Evolutionary conservation across 768 basidiomycete genomes (phyloP).

Genomic region (Nevesoporus exiguus): DNA sequence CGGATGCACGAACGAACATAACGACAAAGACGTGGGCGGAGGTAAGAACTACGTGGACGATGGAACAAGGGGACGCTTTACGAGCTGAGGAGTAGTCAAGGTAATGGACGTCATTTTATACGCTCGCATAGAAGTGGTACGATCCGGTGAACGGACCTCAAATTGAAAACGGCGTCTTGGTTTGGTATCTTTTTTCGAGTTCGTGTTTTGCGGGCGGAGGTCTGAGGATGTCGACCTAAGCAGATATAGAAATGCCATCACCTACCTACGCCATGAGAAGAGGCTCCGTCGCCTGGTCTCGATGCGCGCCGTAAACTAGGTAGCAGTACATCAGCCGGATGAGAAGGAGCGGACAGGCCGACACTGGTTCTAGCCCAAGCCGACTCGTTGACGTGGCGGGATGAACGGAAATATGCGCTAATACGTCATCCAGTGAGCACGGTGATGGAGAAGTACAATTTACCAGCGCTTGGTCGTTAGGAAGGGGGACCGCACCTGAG

Average conservation of each 20-base stretch:
- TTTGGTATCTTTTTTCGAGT: conserved; percentile 10
- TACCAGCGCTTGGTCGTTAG: conserved; percentile 2
- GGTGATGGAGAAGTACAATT: conserved; percentile 13
- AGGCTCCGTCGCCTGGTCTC: background rate
- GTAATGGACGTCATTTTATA: conserved; percentile 13
- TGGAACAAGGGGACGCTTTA: background rate
- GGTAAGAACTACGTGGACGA: background rate
- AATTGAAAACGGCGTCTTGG: conserved; percentile 16
- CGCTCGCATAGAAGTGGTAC: conserved; percentile 2
- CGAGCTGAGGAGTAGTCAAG: background rate
- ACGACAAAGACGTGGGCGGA: background rate
- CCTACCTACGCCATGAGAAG: conserved; percentile 1
- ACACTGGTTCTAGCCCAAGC: background rate
- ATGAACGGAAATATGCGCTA: conserved; percentile 5
- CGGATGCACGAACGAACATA: conserved; percentile 16
- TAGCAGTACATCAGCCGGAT: conserved; percentile 6
- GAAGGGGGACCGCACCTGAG: background rate
- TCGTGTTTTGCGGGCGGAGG: conserved; percentile 1
- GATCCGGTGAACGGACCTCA: background rate
- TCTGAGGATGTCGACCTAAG: background rate
- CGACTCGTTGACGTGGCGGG: conserved; percentile 1
- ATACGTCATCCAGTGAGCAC: conserved; percentile 17
- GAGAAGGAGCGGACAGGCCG: conserved; percentile 6
- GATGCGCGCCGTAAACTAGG: conserved; percentile 1
- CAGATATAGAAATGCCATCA: conserved; percentile 13